phyloP scores from a whole-genome alignment of 1,284 basidiomycete species.

The Inonotus hispidus region DNA sequence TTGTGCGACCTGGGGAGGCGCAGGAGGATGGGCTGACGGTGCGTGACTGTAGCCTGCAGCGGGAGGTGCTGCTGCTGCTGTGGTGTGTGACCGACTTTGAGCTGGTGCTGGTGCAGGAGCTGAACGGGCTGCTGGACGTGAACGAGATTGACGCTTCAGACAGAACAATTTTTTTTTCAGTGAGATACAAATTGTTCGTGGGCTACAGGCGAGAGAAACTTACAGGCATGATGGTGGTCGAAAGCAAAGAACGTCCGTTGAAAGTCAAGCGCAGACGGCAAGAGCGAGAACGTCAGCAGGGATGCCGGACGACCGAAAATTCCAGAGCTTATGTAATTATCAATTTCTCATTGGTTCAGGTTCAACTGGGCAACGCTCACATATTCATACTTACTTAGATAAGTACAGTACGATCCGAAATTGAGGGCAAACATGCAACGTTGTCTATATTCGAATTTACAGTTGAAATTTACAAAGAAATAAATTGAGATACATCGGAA shows the following conservation, averaged over 20 bases:
- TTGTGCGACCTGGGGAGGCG: conserved; percentile 33
- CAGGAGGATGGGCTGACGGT: conserved; percentile 38
- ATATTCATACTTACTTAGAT: too few species aligned
- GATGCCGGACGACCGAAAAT: conserved; percentile 1
- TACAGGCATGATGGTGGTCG: conserved; percentile 51
- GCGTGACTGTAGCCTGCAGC: conserved; percentile 36
- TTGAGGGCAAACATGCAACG: background rate
- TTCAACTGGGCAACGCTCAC: too few species aligned
- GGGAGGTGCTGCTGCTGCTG: conserved; percentile 36
- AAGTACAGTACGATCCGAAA: too few species aligned
- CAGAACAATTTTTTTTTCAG: background rate
- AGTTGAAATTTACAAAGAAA: background rate
- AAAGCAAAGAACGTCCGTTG: conserved; percentile 17
- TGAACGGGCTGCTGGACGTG: conserved; percentile 45
- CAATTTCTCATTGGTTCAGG: background rate
- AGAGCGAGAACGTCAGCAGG: background rate
- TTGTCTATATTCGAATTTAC: background rate
- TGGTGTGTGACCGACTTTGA: conserved; percentile 35
- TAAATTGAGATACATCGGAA: background rate
- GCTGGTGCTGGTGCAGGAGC: conserved; percentile 36
- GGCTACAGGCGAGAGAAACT: conserved; percentile 26
- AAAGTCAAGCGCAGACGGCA: conserved; percentile 1
- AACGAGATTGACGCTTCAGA: conserved; percentile 64
- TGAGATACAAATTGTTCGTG: conserved; percentile 8
- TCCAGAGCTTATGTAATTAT: background rate